Conservation (phyloP, 1,284 basidiomycete genomes). For the Thecaphora thlaspeos region DNA sequence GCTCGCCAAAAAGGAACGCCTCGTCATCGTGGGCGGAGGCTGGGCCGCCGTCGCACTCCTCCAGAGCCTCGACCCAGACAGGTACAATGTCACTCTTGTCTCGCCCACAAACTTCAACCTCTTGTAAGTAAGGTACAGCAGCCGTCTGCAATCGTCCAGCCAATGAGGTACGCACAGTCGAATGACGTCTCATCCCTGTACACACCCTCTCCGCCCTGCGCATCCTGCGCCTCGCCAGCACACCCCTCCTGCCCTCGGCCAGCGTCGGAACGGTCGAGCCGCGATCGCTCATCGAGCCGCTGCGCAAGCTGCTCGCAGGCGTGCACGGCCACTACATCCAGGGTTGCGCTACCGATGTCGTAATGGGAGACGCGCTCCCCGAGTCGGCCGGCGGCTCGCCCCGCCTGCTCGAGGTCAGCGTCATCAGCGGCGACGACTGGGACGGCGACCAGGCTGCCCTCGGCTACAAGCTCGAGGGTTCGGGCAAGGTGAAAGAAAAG, state of each 20-base stretch:
- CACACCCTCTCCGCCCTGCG: no score
- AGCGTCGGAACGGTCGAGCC: slow-evolving; percentile 55
- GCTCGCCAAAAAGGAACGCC: slow-evolving; percentile 40
- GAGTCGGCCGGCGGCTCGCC: slow-evolving; percentile 17
- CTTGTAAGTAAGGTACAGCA: slow-evolving; percentile 19
- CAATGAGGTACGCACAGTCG: no score
- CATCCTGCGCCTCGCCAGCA: no score
- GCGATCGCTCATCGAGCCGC: slow-evolving; percentile 52
- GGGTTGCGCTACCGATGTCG: slow-evolving; percentile 47
- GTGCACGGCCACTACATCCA: slow-evolving; percentile 55
- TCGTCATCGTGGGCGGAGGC: slow-evolving; percentile 57
- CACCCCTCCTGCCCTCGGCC: slow-evolving; percentile 54
- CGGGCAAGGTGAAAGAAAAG: slow-evolving; percentile 8
- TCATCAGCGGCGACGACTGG: slow-evolving; percentile 46
- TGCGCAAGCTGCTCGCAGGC: slow-evolving; percentile 48
- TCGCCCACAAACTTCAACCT: slow-evolving; percentile 57
- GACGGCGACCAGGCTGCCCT: slow-evolving; percentile 34
- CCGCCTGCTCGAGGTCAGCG: slow-evolving; percentile 52
- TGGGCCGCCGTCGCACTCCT: slow-evolving; percentile 55
- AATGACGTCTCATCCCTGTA: no score
- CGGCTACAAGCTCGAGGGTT: not conserved
- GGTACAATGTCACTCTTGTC: slow-evolving; percentile 54
- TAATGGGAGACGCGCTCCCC: slow-evolving; percentile 41
- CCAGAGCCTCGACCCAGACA: slow-evolving; percentile 43
- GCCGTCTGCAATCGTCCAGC: no score